Evolutionary conservation across 2,329 filamentous ascomycete genomes (phyloP), one percentile per base, ranked within the genome.

Genomic region (Helminthosporium solani): DNA sequence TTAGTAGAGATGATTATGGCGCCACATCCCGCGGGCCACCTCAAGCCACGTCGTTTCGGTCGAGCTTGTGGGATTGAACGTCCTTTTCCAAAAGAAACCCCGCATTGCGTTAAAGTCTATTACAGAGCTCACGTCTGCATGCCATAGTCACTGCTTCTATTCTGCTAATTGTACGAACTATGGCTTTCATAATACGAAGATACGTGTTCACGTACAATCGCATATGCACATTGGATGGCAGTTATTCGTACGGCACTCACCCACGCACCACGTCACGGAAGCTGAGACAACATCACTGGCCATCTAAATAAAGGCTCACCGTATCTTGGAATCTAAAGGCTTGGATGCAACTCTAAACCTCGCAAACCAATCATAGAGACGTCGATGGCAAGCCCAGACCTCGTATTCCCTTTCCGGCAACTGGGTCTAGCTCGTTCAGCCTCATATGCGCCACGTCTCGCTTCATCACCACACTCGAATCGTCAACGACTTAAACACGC

Each of bases 281-380:
- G 16, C 33, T 35, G 16, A 35, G 19, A 35, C 19, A n/a, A 6
- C 14, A 6, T n/a, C 7, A 37, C 34, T 12, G 25, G 14, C 12
- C 28, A 7, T n/a, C 28, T 31, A 31, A 31, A 31, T 7, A 8
- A 31, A 31, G 28, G 3, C 8, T n/a, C 28, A 12, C 9, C 8
- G 28, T 5, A 31, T 31, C 28, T 8, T 31, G 28, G 38, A 46
- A 20, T 23, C 21, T 28, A n/a, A 31, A 25, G 40, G 34, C 40
- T 47, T 43, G 21, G 25, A 16, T 31, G 16, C 15, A 18, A 47
- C 34, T 33, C 39, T 47, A 19, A 39, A 30, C 11, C 12, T 23
- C 11, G 8, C 7, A 3, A 16, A n/a, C 40, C 40, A 47, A 40
- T 43, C 0, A n/a, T 11, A 5, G 16, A n/a, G 14, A 11, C 21